Base-by-base conservation (phyloP, 202 grass and related monocot genomes). In the Schoenoplectus triqueter region DNA sequence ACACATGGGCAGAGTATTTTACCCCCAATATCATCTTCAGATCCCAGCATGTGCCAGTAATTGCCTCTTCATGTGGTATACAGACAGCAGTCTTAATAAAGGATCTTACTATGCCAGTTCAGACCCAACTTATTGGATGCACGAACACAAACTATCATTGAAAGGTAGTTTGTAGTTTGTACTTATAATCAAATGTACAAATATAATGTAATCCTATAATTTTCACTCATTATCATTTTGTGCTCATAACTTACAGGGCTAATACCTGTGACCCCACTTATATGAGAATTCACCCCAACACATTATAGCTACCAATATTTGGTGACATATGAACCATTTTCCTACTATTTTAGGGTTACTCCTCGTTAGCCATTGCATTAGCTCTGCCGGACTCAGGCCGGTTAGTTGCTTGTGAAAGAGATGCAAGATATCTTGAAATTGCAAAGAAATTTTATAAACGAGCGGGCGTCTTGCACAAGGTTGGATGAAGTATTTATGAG, bases 351-450 rank as follows among this genome's bases (percentile, higher is more conserved):
- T 64, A 95, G 95, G 95, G 95, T 31, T 98, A 98, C 89, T 98
- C 95, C 4, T 98, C 95, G 41, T 86, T 98, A 87, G 91, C 95
- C 75, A 69, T 98, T 55, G 95, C 95, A 84, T 76, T 98, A 80
- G 88, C 85, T 41, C 93, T 98, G 46, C 95, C 95, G 69, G 92
- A 95, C 85, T 93, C 91, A 69, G 92, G 95, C 80, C 55, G 4
- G 65, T 89, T 98, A 83, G 86, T 98, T 90, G 95, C 95, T 90
- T 98, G 95, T 87, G 95, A 98, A 86, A 92, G 91, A 87, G 95
- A 98, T 79, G 86, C 44, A 80, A 90, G 80, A 89, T 95, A 84
- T 62, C 85, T 98, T 84, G 88, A 93, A 92, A 75, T 98, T 86
- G 92, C 95, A 39, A 95, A 88, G 66, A 95, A 88, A 79, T 98